These are phyloP conservation scores for Balamuthia mandrillaris DNA, from an alignment of 208 protist species.

Conservation along the genomic window DNA sequence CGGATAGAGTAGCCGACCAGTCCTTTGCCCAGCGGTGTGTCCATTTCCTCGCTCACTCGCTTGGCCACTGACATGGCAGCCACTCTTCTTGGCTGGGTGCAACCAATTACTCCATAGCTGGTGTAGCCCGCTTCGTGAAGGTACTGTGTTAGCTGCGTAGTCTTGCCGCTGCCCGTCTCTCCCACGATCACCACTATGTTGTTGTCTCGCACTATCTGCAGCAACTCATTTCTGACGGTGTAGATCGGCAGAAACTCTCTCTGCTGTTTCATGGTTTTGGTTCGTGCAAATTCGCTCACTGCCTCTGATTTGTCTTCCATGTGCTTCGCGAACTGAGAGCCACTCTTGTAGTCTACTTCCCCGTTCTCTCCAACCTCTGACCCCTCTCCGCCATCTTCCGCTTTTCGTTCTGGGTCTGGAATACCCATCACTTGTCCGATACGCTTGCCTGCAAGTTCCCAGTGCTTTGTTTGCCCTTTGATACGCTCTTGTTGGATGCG, in stretches of 20 bases:
- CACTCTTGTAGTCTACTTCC: constrained; percentile 44
- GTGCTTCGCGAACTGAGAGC: constrained; percentile 60
- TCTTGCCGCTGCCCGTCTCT: constrained; percentile 88
- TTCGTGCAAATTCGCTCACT: constrained; percentile 57
- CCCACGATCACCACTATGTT: constrained; percentile 78
- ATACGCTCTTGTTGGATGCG: constrained; percentile 64
- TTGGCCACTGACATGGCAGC: constrained; percentile 90
- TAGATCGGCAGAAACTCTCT: constrained; percentile 78
- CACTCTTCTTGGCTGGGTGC: constrained; percentile 90
- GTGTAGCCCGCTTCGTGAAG: constrained; percentile 79
- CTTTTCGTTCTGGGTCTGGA: constrained; percentile 67
- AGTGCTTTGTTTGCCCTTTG: constrained; percentile 45
- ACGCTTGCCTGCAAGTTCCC: constrained; percentile 62
- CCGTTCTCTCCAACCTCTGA: background rate
- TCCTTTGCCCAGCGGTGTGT: constrained; percentile 67
- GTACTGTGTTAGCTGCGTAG: constrained; percentile 89
- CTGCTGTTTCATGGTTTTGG: constrained; percentile 71
- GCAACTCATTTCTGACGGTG: constrained; percentile 52
- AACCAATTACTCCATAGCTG: constrained; percentile 66
- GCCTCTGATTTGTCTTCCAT: constrained; percentile 48
- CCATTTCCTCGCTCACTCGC: constrained; percentile 86
- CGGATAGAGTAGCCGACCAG: constrained; percentile 75
- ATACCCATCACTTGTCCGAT: constrained; percentile 69
- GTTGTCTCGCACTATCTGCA: constrained; percentile 71
- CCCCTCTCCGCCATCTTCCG: background rate